Evolutionary conservation across 139 green algal species (phyloP).

Genomic region (Chlorella sp.): DNA sequence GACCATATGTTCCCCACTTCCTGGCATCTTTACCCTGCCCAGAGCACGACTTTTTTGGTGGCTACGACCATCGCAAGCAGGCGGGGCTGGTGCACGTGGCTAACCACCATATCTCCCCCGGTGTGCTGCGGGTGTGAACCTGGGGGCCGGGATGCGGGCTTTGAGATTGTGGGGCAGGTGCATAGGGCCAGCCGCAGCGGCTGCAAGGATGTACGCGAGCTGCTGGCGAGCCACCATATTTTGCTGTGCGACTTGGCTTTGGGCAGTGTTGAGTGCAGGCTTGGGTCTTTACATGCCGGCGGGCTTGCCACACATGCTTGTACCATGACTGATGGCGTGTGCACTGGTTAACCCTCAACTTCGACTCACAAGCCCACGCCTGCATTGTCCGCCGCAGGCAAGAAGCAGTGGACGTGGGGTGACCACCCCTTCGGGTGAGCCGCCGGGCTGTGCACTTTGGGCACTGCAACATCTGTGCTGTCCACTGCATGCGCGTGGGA

Average conservation of each 20-base stretch:
- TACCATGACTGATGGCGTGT: too few relatives aligned
- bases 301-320: neutral
- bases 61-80: neutral
- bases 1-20: too few relatives aligned
- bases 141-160: too few relatives aligned
- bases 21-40: neutral
- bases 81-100: slow-evolving; percentile 16
- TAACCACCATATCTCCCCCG: slow-evolving; percentile 18
- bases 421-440: slow-evolving; percentile 20
- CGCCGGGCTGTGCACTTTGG: too few relatives aligned
- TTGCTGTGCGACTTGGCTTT: neutral
- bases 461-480: too few relatives aligned
- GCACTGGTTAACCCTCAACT: too few relatives aligned
- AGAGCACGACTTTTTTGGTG: slow-evolving; percentile 8
- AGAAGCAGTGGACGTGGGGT: slow-evolving; percentile 24
- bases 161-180: neutral
- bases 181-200: too few relatives aligned
- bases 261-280: too few relatives aligned
- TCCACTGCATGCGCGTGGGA: too few relatives aligned
- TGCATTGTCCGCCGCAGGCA: neutral
- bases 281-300: too few relatives aligned
- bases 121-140: neutral
- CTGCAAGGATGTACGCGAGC: too few relatives aligned
- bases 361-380: too few relatives aligned
- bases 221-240: neutral